Evolutionary conservation across 1,139 yeast species (phyloP), one percentile per base, ranked within the genome.

Genomic region (Suhomyces taliae): DNA sequence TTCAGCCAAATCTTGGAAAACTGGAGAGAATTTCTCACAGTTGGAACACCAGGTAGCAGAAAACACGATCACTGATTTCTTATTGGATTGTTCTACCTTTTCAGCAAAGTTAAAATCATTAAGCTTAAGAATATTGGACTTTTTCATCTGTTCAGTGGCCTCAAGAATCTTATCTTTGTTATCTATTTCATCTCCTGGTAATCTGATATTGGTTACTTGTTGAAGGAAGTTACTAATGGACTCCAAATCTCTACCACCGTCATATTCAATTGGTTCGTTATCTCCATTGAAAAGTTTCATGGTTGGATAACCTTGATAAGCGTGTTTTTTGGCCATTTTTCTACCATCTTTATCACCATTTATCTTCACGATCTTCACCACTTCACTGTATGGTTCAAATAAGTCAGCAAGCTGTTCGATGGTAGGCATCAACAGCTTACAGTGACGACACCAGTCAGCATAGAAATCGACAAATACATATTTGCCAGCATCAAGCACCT

Each of bases 361-460:
- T 46, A 86, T 75, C 61, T 83, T 82, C 26, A 78, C 81, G 35
- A 82, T 69, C 54, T 78, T 80, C 26, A 86, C 61, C 14, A 40
- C 14, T 39, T 77, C 74, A 5, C 73, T 72, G 29, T 66, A 65
- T 33, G 73, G 76, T 15, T 65, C 67, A 58, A 76, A 85, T 8
- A 73, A 56, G 6, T 74, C 76, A 1, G 85, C 83, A 39, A 85
- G 70, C 58, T 78, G 71, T 52, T 83, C 88, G 64, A 81, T 81
- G 6, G 75, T 74, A 8, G 95, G 95, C 61, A 78, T 77, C 61
- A 87, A 66, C 45, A 72, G 76, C 65, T 82, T 81, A 67, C 95
- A 87, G 67, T 87, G 91, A 43, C 87, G 78, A 61, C 95, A 87
- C 95, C 95, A 87, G 46, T 80, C 81, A 35, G 93, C 89, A 58